Conservation (phyloP, 2,329 filamentous ascomycete species). For the Penicillium sp. region DNA sequence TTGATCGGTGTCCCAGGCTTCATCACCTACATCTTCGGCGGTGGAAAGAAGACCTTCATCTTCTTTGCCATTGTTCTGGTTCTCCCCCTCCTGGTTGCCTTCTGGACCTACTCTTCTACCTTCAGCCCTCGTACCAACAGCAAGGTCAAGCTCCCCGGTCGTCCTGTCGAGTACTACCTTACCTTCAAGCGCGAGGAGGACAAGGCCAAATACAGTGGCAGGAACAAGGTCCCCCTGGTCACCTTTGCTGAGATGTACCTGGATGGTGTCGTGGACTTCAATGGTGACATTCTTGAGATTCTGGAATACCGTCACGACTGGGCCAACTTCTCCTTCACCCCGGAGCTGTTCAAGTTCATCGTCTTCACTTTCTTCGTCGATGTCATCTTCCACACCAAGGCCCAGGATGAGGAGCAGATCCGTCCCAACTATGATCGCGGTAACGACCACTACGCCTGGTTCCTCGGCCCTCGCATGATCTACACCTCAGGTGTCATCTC, state of each 20-base stretch:
- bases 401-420: slow-evolving; percentile 39
- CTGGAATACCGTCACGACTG: slow-evolving; percentile 41
- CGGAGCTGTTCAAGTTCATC: slow-evolving; percentile 35
- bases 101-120: slow-evolving; percentile 25
- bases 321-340: slow-evolving; percentile 37
- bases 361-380: slow-evolving; percentile 34
- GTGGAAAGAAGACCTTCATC: slow-evolving; percentile 20
- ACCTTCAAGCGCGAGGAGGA: slow-evolving; percentile 33
- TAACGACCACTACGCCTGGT: slow-evolving; percentile 40
- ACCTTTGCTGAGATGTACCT: slow-evolving; percentile 37
- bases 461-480: slow-evolving; percentile 41
- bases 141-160: slow-evolving; percentile 29
- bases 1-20: slow-evolving; percentile 27
- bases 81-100: slow-evolving; percentile 25
- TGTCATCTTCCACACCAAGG: slow-evolving; percentile 33
- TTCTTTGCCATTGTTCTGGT: slow-evolving; percentile 20
- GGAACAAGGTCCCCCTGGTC: slow-evolving; percentile 33
- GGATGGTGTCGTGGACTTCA: slow-evolving; percentile 38
- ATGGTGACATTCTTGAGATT: slow-evolving; percentile 37
- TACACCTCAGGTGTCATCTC: slow-evolving; percentile 40
- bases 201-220: slow-evolving; percentile 26
- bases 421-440: slow-evolving; percentile 38
- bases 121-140: slow-evolving; percentile 25
- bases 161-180: slow-evolving; percentile 32
- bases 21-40: slow-evolving; percentile 21